Conservation (phyloP, 1,284 basidiomycete genomes). For the Boletus mariae region DNA sequence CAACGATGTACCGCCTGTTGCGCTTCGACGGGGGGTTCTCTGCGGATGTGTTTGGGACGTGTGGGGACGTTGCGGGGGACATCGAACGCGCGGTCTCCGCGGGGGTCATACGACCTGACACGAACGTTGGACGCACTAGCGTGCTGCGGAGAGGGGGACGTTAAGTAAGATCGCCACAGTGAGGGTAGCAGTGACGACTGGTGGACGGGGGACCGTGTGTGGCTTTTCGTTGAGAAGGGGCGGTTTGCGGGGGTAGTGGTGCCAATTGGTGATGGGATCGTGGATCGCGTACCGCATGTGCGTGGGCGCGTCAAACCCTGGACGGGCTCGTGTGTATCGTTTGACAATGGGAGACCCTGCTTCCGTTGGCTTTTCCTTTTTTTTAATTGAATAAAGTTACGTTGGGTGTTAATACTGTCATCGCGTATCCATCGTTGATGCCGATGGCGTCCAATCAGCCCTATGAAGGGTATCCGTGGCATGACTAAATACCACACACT, state of each 20-base stretch:
- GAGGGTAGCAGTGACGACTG: not conserved
- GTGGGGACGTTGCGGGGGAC: slow-evolving; percentile 45
- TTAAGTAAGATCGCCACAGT: slow-evolving; percentile 8
- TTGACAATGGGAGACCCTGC: not conserved
- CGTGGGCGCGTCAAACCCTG: not conserved
- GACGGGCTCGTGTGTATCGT: not conserved
- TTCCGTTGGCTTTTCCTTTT: not conserved
- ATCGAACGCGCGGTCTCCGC: slow-evolving; percentile 47
- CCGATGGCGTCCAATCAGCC: not conserved
- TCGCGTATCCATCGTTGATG: not conserved
- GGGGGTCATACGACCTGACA: slow-evolving; percentile 13
- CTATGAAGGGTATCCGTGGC: not conserved
- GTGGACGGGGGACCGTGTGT: not conserved
- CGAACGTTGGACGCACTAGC: slow-evolving; percentile 32
- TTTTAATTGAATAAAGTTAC: slow-evolving; percentile 5
- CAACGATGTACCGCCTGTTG: not conserved
- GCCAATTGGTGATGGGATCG: not conserved
- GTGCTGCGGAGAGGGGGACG: slow-evolving; percentile 29
- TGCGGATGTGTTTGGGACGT: slow-evolving; percentile 55
- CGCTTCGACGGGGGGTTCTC: slow-evolving; percentile 24
- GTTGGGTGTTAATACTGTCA: not conserved
- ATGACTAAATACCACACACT: not conserved
- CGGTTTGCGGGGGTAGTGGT: not conserved
- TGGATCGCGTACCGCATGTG: not conserved
- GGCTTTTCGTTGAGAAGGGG: not conserved